Conservation (phyloP, 169 alveolate species). For the Perkinsus olseni region DNA sequence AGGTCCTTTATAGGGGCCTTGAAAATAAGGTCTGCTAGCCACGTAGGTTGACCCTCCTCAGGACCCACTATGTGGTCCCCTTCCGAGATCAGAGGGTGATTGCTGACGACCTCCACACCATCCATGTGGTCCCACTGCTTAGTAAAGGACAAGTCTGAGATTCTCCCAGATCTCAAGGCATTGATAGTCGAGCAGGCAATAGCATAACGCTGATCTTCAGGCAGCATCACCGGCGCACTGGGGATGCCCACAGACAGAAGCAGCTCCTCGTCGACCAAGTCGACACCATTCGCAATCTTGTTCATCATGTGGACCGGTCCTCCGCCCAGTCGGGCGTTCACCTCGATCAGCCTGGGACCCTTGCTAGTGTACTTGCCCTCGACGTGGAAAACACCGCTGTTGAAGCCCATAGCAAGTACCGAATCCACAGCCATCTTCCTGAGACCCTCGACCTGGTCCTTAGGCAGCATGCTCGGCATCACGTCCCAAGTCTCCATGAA, state of each 20-base stretch:
- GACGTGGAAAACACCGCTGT: not conserved
- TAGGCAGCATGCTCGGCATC: not conserved
- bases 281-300: not conserved
- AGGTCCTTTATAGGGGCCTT: not conserved
- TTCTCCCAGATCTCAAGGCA: not conserved
- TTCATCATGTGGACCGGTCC: not conserved
- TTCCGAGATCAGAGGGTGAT: not conserved
- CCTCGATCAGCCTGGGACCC: not conserved
- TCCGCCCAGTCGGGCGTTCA: not conserved
- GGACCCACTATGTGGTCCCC: not conserved
- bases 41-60: not conserved
- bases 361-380: not conserved
- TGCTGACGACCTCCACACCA: not conserved
- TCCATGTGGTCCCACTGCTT: not conserved
- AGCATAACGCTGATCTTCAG: not conserved
- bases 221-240: not conserved
- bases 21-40: not conserved
- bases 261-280: not conserved
- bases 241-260: not conserved
- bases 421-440: not conserved
- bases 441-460: not conserved
- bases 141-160: not conserved
- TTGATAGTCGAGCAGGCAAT: not conserved
- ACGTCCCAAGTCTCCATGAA: not conserved
- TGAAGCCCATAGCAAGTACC: not conserved